Evolutionary conservation across 768 basidiomycete species (phyloP).

Genomic region (Galerina sulciceps): DNA sequence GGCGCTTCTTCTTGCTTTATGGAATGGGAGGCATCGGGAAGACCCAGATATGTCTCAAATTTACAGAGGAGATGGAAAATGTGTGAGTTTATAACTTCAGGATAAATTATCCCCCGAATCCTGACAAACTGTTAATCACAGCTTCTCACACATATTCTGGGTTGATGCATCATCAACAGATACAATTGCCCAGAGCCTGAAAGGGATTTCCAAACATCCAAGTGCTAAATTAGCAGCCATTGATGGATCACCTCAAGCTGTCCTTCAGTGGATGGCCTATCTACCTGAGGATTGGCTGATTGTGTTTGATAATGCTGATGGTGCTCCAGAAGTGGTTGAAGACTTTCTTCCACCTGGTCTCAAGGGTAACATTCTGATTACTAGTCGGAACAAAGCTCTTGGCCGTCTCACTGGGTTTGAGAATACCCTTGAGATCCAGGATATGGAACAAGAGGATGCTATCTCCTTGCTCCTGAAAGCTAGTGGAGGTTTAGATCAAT

Average conservation of each 20-base stretch:
- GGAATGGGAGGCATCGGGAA: constrained; percentile 25
- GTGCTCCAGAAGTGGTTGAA: not conserved
- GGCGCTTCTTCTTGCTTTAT: constrained; percentile 17
- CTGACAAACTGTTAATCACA: not conserved
- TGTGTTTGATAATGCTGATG: constrained; percentile 23
- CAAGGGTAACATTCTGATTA: constrained; percentile 22
- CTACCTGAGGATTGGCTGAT: constrained; percentile 18
- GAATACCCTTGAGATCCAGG: constrained; percentile 8
- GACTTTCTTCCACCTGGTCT: constrained; percentile 19
- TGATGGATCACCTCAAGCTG: not conserved
- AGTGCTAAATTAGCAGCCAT: not conserved
- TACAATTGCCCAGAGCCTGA: not conserved
- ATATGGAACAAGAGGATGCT: constrained; percentile 21
- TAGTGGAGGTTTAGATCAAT: not conserved
- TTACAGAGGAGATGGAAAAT: constrained; percentile 10
- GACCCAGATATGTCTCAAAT: constrained; percentile 23
- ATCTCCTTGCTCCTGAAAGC: constrained; percentile 17
- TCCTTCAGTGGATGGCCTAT: constrained; percentile 16
- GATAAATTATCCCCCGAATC: not conserved
- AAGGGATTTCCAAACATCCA: not conserved
- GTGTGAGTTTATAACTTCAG: not conserved
- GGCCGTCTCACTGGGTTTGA: constrained; percentile 1
- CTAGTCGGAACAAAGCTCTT: constrained; percentile 16
- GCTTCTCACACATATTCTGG: not conserved
- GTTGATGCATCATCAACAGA: not conserved